Conservation (phyloP, 352 stramenopile genomes). For the Pythium oligandrum region DNA sequence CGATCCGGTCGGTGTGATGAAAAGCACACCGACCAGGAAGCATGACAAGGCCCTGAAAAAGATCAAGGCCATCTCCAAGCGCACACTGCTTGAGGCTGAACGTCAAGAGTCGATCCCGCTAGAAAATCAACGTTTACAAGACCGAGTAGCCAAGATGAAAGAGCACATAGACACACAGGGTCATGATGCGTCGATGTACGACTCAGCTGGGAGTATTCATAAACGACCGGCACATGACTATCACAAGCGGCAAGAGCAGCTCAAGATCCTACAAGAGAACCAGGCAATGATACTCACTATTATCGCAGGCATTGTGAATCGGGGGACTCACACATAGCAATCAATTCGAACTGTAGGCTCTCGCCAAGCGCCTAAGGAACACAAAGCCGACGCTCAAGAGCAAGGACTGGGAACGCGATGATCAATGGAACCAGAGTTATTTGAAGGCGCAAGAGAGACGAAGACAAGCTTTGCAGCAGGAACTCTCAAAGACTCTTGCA, state of each 20-base stretch:
- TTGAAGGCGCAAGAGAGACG: conserved; percentile 52
- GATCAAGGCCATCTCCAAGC: conserved; percentile 7
- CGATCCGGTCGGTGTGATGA: no score
- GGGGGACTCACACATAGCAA: no score
- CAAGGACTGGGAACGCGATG: conserved; percentile 70
- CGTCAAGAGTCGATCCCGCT: conserved; percentile 13
- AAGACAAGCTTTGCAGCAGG: conserved; percentile 43
- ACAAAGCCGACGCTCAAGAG: conserved; percentile 60
- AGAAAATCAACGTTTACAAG: conserved; percentile 25
- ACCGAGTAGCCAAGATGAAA: conserved; percentile 18
- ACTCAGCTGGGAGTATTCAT: no score
- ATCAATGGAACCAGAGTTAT: conserved; percentile 69
- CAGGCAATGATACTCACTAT: conserved; percentile 23
- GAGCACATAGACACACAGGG: conserved; percentile 8
- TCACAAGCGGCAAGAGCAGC: conserved; percentile 60
- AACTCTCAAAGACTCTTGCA: conserved; percentile 38
- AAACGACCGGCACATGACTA: conserved; percentile 29
- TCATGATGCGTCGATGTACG: conserved; percentile 8
- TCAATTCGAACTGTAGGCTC: conserved; percentile 12
- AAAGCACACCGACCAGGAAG: no score
- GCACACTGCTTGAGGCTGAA: conserved; percentile 19
- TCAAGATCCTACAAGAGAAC: conserved; percentile 73
- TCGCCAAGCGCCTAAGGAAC: conserved; percentile 57
- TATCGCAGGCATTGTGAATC: no score
- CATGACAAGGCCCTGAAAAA: conserved; percentile 9